Evolutionary conservation across 2,329 filamentous ascomycete genomes (phyloP).

Genomic region (Penicillium frequentans): DNA sequence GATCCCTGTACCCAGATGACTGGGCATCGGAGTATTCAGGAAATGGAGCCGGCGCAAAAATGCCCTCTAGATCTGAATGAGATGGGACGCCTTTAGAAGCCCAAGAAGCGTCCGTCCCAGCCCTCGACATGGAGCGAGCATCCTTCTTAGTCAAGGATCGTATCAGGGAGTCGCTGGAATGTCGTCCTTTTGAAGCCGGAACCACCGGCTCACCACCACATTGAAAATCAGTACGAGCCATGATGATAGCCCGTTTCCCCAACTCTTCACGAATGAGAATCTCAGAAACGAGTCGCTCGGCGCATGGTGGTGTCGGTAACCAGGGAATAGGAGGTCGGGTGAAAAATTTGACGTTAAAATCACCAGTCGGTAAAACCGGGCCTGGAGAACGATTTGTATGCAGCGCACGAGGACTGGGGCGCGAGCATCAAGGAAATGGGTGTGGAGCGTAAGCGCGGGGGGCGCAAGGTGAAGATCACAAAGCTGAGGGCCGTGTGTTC

Average conservation of each 20-base stretch:
- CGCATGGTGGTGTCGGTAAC: slow-evolving; percentile 13
- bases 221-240: slow-evolving; percentile 18
- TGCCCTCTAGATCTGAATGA: slow-evolving; percentile 5
- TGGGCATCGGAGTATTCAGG: slow-evolving; percentile 15
- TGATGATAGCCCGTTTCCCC: slow-evolving; percentile 8
- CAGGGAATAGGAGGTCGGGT: not conserved
- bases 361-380: not conserved
- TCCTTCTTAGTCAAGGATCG: slow-evolving; percentile 10
- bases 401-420: not conserved
- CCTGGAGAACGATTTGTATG: not conserved
- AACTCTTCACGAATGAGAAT: slow-evolving; percentile 6
- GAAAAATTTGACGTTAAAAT: not conserved
- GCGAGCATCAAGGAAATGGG: slow-evolving; percentile 1
- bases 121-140: not conserved
- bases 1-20: slow-evolving; percentile 6
- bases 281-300: slow-evolving; percentile 12
- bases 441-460: slow-evolving; percentile 13
- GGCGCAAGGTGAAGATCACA: slow-evolving; percentile 9
- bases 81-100: slow-evolving; percentile 8
- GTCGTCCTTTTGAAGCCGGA: slow-evolving; percentile 11
- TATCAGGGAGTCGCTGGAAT: slow-evolving; percentile 15
- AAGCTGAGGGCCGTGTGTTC: slow-evolving; percentile 9
- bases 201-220: slow-evolving; percentile 14
- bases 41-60: slow-evolving; percentile 13
- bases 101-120: slow-evolving; percentile 7